Percentiles rank a stretch among this genome's conserved stretches.
Conservation (phyloP, 2,329 filamentous ascomycete genomes). For the Pseudocercospora vitis region DNA sequence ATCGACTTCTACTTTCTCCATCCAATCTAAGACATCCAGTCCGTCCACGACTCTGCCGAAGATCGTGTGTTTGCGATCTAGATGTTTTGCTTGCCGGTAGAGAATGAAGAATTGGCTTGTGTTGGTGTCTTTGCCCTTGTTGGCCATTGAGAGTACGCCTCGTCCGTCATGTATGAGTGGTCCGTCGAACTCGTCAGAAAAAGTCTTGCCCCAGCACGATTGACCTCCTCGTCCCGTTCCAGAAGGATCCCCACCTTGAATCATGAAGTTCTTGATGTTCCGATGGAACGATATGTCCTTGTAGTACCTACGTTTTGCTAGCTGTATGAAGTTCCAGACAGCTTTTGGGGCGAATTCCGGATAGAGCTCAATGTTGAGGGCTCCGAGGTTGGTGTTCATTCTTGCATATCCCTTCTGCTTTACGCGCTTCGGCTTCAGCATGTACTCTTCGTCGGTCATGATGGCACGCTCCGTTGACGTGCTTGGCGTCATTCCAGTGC, state of each 20-base stretch:
- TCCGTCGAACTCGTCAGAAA: slow-evolving; percentile 89
- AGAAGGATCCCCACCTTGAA: slow-evolving; percentile 92
- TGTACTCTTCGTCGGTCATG: slow-evolving; percentile 91
- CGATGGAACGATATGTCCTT: slow-evolving; percentile 81
- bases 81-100: slow-evolving; percentile 78
- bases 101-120: slow-evolving; percentile 93
- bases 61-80: slow-evolving; percentile 96
- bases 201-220: slow-evolving; percentile 92
- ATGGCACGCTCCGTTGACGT: slow-evolving; percentile 84
- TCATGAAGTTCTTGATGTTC: slow-evolving; percentile 96
- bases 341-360: slow-evolving; percentile 89
- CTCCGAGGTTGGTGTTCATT: slow-evolving; percentile 81
- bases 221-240: slow-evolving; percentile 88
- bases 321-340: slow-evolving; percentile 93
- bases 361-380: slow-evolving; percentile 83
- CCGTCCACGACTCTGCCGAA: slow-evolving; percentile 85
- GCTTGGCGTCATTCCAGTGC: slow-evolving; percentile 87
- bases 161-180: slow-evolving; percentile 78
- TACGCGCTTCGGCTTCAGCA: slow-evolving; percentile 85
- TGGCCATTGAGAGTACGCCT: slow-evolving; percentile 89
- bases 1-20: slow-evolving; percentile 77
- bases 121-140: slow-evolving; percentile 98
- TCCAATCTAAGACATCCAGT: slow-evolving; percentile 62
- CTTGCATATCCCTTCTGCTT: slow-evolving; percentile 89
- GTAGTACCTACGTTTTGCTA: slow-evolving; percentile 90